Conservation (phyloP, 1,139 yeast species). For the Blastobotrys raffinosifermentans region DNA sequence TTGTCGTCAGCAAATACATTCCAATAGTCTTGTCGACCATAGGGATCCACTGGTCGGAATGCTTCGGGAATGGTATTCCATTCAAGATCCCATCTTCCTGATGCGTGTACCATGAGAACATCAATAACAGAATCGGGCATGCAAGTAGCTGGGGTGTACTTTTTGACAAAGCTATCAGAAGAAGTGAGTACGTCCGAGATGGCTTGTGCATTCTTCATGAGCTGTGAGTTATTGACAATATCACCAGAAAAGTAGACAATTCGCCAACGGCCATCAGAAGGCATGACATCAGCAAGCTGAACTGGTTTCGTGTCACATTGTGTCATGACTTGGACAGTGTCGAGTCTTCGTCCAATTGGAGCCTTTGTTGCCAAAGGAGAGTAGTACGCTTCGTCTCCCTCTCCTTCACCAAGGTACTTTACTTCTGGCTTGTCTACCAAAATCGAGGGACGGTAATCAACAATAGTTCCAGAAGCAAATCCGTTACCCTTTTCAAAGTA, state of each 20-base stretch:
- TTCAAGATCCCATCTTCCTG: conserved; percentile 25
- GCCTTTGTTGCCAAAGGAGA: conserved; percentile 25
- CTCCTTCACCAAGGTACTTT: too few relatives aligned
- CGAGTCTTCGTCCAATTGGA: conserved; percentile 31
- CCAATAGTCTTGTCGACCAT: conserved; percentile 34
- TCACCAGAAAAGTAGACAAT: conserved; percentile 31
- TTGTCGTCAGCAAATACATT: conserved; percentile 27
- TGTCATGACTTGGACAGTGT: conserved; percentile 24
- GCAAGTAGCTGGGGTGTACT: conserved; percentile 30
- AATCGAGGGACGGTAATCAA: conserved; percentile 29
- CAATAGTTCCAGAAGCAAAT: conserved; percentile 36
- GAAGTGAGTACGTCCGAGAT: conserved; percentile 13
- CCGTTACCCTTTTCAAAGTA: conserved; percentile 30
- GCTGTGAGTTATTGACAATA: conserved; percentile 15
- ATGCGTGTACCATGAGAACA: conserved; percentile 26
- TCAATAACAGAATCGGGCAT: conserved; percentile 28
- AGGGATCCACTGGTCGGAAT: conserved; percentile 29
- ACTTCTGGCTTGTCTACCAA: conserved; percentile 15
- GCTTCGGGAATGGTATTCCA: conserved; percentile 31
- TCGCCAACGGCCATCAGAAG: conserved; percentile 32
- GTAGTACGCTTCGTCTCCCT: conserved; percentile 8
- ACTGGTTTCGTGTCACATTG: conserved; percentile 31
- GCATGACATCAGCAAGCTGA: conserved; percentile 27
- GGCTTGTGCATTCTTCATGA: not conserved
- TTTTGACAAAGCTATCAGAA: conserved; percentile 21